These are phyloP conservation scores for Inonotus obliquus DNA, from an alignment of 1,284 basidiomycete genomes.

Conservation along the genomic window DNA sequence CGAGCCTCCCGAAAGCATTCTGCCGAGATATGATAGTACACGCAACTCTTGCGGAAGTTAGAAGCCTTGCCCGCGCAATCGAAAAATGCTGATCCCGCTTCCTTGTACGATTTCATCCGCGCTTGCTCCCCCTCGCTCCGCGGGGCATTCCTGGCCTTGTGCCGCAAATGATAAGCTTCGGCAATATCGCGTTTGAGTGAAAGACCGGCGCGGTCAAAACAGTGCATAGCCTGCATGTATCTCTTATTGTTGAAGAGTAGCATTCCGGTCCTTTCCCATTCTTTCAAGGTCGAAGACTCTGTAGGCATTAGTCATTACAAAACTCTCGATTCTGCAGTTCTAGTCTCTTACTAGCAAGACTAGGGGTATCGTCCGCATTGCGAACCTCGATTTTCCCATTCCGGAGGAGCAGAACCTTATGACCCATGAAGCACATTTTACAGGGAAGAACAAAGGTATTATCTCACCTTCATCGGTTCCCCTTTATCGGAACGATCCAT, in stretches of 20 bases:
- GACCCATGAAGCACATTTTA: not conserved
- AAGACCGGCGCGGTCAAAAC: slow-evolving; percentile 50
- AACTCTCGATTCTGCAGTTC: not conserved
- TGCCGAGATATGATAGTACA: slow-evolving; percentile 46
- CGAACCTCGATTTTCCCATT: slow-evolving; percentile 39
- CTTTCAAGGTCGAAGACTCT: slow-evolving; percentile 39
- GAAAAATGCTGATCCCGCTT: slow-evolving; percentile 47
- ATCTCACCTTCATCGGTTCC: slow-evolving; percentile 52
- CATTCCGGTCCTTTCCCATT: slow-evolving; percentile 52
- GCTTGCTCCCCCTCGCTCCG: slow-evolving; percentile 27
- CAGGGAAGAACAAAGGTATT: not conserved
- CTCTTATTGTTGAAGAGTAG: slow-evolving; percentile 50
- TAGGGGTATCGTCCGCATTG: slow-evolving; percentile 40
- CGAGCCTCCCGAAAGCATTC: slow-evolving; percentile 46
- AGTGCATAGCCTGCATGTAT: slow-evolving; percentile 57
- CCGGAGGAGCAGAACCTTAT: slow-evolving; percentile 45
- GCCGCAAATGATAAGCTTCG: slow-evolving; percentile 40
- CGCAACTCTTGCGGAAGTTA: slow-evolving; percentile 27
- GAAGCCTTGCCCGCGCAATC: slow-evolving; percentile 29
- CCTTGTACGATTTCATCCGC: slow-evolving; percentile 34
- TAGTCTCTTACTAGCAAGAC: slow-evolving; percentile 33
- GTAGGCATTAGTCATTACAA: not conserved
- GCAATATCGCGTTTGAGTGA: slow-evolving; percentile 42
- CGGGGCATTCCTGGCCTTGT: slow-evolving; percentile 36
- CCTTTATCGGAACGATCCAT: slow-evolving; percentile 53